Base-by-base conservation (phyloP, 164 flowering plant genomes). In the Houttuynia cordata region DNA sequence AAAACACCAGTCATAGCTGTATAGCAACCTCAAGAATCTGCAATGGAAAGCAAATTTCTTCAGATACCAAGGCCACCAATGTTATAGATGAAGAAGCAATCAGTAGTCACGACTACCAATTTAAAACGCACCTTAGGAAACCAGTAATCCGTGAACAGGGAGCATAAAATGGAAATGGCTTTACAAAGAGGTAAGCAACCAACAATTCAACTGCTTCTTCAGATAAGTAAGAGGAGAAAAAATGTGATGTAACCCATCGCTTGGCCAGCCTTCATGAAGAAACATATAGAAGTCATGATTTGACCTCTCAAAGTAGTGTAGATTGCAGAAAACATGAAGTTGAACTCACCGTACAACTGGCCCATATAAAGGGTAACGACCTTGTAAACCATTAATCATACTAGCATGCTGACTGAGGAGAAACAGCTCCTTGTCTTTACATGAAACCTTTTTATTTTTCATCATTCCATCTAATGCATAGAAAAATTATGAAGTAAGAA, bases 231-330 rank as follows among this genome's bases (percentile, higher is more conserved):
- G 81, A 71, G 20, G 99, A 93, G 70, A 93, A 86, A n/a, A 93
- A 78, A 79, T 93, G 99, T 14, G 99, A 84, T 71, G 95, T 71
- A 66, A 85, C 80, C 99, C 99, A 93, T 59, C 97, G 81, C 72
- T 93, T 93, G 42, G 96, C 99, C 75, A 93, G 87, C 86, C 99
- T 93, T 70, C 62, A 70, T 51, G 72, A 65, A 64, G 20, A 55
- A 64, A 52, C 17, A 56, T 56, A 55, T 47, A 12, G 42, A 23
- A 59, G 17, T 39, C 60, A 19, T 47, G 14, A 10, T 47, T 0
- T 39, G 24, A 64, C 15, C 25, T 19, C 13, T 17, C 30, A 42
- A 49, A 12, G 52, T 45, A 45, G 12, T 10, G 0, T 10, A 54
- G 5, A 24, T 19, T 8, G 30, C 12, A 54, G 25, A 41, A 20